Percentiles rank a stretch among this genome's conserved stretches.
Conservation (phyloP, 2,329 filamentous ascomycete genomes). For the Trichoderma atroviride region DNA sequence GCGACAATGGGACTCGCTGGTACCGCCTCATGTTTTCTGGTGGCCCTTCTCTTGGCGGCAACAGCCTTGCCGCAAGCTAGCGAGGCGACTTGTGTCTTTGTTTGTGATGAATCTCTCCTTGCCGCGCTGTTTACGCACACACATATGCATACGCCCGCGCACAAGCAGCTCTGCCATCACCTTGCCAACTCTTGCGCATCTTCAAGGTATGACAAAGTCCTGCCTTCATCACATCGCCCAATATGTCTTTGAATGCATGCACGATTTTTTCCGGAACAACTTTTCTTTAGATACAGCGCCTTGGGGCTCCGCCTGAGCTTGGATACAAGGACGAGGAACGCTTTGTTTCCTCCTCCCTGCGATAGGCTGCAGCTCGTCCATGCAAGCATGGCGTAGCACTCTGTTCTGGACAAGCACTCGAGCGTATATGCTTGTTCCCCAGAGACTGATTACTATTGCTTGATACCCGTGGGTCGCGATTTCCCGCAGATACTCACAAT, state of each 20-base stretch:
- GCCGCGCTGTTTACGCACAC: slow-evolving; percentile 30
- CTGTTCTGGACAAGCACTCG: not conserved
- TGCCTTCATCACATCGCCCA: not conserved
- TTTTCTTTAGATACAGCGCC: not conserved
- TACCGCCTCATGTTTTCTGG: not conserved
- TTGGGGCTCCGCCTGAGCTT: not conserved
- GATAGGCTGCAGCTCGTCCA: not conserved
- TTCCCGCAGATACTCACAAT: slow-evolving; percentile 17
- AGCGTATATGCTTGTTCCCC: slow-evolving; percentile 5
- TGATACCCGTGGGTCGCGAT: slow-evolving; percentile 16
- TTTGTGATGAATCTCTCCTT: slow-evolving; percentile 23
- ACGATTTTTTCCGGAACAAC: not conserved
- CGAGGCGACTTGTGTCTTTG: slow-evolving; percentile 1
- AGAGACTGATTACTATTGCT: not conserved
- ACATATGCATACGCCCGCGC: slow-evolving; percentile 7
- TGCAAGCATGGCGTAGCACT: not conserved
- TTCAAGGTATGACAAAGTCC: not conserved
- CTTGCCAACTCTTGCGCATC: not conserved
- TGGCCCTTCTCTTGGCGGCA: not conserved
- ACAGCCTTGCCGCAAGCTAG: slow-evolving; percentile 12
- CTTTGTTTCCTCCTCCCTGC: not conserved
- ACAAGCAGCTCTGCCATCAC: not conserved
- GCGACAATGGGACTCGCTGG: not conserved
- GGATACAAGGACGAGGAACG: not conserved
- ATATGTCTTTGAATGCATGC: not conserved